A percentile compares a stretch with the other conserved stretches of the same genome.
Evolutionary conservation across 1,284 basidiomycete species (phyloP).

Genomic region (Ganoderma meredithae): DNA sequence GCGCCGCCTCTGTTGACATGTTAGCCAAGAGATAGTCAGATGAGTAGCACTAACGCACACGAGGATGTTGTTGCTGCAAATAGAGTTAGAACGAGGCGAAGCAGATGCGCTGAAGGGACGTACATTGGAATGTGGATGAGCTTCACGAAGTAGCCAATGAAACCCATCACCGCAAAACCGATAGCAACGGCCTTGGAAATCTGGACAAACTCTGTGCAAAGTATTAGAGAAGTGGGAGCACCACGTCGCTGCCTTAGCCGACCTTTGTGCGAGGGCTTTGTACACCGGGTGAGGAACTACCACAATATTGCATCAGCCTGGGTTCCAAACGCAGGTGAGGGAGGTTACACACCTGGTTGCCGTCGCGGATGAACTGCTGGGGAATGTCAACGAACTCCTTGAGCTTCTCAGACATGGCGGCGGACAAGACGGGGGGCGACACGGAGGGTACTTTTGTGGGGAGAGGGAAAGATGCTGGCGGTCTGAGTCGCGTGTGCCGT

Average conservation of each 20-base stretch:
- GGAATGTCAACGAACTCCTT: slow-evolving; percentile 93
- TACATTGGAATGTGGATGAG: slow-evolving; percentile 96
- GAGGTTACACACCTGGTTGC: slow-evolving; percentile 78
- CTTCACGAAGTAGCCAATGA: slow-evolving; percentile 96
- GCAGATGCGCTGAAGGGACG: slow-evolving; percentile 46
- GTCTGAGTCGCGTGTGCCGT: slow-evolving; percentile 24
- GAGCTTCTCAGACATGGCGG: slow-evolving; percentile 88
- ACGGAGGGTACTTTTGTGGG: slow-evolving; percentile 28
- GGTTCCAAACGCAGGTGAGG: too few relatives aligned
- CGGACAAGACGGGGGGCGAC: slow-evolving; percentile 17
- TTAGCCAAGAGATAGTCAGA: slow-evolving; percentile 9
- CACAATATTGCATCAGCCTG: slow-evolving; percentile 10
- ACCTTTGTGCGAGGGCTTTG: slow-evolving; percentile 98
- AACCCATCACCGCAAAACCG: slow-evolving; percentile 97
- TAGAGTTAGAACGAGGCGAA: slow-evolving; percentile 35
- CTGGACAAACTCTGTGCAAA: slow-evolving; percentile 81
- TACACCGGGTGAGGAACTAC: slow-evolving; percentile 96
- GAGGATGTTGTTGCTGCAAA: slow-evolving; percentile 87
- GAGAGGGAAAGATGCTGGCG: slow-evolving; percentile 30
- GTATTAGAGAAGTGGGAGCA: not conserved
- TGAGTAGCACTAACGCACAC: slow-evolving; percentile 69
- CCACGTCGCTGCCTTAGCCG: not conserved
- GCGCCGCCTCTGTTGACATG: slow-evolving; percentile 59
- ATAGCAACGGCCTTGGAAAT: slow-evolving; percentile 94
- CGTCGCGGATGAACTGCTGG: slow-evolving; percentile 92